phyloP scores from a whole-genome alignment of 139 green algal genomes.

The Chlorella sp. region DNA sequence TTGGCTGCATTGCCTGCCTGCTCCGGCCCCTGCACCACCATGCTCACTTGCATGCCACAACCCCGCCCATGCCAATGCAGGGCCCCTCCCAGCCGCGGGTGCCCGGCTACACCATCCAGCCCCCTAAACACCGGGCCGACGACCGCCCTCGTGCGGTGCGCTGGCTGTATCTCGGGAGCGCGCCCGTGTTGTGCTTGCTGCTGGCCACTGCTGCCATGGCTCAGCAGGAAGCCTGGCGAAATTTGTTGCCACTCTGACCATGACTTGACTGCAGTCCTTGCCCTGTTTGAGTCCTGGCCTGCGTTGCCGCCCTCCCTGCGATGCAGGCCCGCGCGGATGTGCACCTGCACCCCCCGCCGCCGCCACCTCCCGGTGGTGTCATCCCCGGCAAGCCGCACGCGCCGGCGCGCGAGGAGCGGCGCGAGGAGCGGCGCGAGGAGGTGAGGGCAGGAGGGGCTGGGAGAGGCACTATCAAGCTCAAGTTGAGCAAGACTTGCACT shows the following conservation, averaged over 20 bases:
- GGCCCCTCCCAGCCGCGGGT: neutral
- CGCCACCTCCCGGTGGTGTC: neutral
- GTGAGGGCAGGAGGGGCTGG: neutral
- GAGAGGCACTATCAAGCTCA: too few species aligned
- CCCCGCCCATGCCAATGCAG: neutral
- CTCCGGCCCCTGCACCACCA: neutral
- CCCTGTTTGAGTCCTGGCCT: too few species aligned
- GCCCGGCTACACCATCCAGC: neutral
- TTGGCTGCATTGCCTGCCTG: too few species aligned
- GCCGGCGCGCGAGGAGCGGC: neutral
- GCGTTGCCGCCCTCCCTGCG: neutral
- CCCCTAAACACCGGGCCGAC: neutral
- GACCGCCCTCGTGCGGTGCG: neutral
- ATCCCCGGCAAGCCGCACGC: neutral
- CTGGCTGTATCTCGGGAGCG: too few species aligned
- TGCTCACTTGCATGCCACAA: too few species aligned
- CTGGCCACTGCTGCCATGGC: too few species aligned
- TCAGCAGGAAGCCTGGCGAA: too few species aligned
- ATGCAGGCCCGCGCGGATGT: neutral
- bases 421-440: neutral
- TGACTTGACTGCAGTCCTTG: too few species aligned
- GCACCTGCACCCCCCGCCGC: constrained; percentile 11
- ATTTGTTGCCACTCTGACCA: too few species aligned
- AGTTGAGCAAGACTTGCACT: too few species aligned
- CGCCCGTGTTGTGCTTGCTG: too few species aligned